A percentile compares a stretch with the other conserved stretches of the same genome.
These are phyloP conservation scores for Elsinoe fawcettii DNA, from an alignment of 2,329 filamentous ascomycete genomes.

Conservation along the genomic window DNA sequence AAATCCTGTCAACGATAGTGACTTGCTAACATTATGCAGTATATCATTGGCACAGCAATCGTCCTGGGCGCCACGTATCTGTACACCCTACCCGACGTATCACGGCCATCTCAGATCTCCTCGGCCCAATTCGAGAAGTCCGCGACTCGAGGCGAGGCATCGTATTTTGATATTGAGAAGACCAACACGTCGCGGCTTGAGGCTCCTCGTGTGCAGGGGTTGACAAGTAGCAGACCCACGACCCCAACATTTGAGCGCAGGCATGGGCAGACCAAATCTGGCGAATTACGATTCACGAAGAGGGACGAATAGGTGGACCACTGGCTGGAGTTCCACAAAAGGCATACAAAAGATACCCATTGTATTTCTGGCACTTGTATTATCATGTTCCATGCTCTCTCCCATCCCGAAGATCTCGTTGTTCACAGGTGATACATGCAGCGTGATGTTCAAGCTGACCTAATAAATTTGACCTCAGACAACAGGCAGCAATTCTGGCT, in stretches of 20 bases:
- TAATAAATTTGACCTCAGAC: not conserved
- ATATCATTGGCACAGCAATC: constrained; percentile 67
- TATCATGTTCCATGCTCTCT: not conserved
- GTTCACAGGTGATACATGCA: not conserved
- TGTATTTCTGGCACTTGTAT: constrained; percentile 8
- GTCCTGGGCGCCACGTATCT: constrained; percentile 79
- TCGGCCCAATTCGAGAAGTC: constrained; percentile 74
- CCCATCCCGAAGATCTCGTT: not conserved
- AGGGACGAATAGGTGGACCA: constrained; percentile 28
- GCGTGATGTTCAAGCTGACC: not conserved
- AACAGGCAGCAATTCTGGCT: too few species aligned
- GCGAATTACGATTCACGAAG: constrained; percentile 27
- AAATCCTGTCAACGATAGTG: not conserved
- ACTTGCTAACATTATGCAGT: constrained; percentile 46
- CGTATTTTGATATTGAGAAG: constrained; percentile 31
- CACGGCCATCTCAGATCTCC: constrained; percentile 57
- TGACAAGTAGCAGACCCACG: constrained; percentile 43
- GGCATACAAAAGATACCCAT: constrained; percentile 6
- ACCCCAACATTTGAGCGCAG: constrained; percentile 30
- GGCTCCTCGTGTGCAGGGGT: constrained; percentile 40
- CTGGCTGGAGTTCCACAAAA: not conserved
- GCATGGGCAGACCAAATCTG: constrained; percentile 21
- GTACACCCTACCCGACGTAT: constrained; percentile 60
- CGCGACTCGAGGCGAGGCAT: constrained; percentile 40
- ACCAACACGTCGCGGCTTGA: not conserved